A percentile compares a stretch with the other conserved stretches of the same genome.
Conservation (phyloP, 140 eudicot genomes). For the Senecio squalidus region DNA sequence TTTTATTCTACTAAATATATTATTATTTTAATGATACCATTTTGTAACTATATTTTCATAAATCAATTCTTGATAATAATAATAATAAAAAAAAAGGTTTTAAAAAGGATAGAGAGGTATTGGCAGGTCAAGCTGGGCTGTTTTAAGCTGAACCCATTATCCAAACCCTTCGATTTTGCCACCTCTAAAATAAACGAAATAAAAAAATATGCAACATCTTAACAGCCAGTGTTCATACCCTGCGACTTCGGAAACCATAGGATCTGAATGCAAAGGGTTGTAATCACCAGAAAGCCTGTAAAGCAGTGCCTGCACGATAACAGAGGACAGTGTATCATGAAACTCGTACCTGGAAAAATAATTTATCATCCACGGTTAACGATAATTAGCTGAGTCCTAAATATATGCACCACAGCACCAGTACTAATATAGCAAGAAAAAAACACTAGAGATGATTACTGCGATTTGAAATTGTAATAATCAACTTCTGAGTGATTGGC, state of each 20-base stretch:
- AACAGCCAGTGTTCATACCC: slow-evolving; percentile 45
- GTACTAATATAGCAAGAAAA: not conserved
- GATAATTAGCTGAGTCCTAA: not conserved
- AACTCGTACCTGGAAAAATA: slow-evolving; percentile 1
- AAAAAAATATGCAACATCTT: slow-evolving; percentile 4
- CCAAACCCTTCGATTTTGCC: not conserved
- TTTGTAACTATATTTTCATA: too few relatives aligned
- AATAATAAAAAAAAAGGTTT: too few relatives aligned
- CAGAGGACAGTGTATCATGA: not conserved
- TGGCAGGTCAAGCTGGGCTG: too few relatives aligned
- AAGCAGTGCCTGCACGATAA: slow-evolving; percentile 68
- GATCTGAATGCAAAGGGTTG: slow-evolving; percentile 95
- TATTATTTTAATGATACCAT: too few relatives aligned
- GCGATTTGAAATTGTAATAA: too few relatives aligned
- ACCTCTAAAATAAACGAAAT: not conserved
- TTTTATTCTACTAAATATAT: not conserved
- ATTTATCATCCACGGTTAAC: slow-evolving; percentile 15
- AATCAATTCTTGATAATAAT: too few relatives aligned
- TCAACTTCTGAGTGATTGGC: too few relatives aligned
- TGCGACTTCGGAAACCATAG: slow-evolving; percentile 68
- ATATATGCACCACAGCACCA: not conserved
- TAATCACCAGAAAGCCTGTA: slow-evolving; percentile 98
- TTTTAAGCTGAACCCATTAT: too few relatives aligned
- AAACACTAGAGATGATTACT: too few relatives aligned
- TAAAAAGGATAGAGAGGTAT: too few relatives aligned